Conservation (phyloP, 352 stramenopile genomes). For the Globisporangium nodosum region DNA sequence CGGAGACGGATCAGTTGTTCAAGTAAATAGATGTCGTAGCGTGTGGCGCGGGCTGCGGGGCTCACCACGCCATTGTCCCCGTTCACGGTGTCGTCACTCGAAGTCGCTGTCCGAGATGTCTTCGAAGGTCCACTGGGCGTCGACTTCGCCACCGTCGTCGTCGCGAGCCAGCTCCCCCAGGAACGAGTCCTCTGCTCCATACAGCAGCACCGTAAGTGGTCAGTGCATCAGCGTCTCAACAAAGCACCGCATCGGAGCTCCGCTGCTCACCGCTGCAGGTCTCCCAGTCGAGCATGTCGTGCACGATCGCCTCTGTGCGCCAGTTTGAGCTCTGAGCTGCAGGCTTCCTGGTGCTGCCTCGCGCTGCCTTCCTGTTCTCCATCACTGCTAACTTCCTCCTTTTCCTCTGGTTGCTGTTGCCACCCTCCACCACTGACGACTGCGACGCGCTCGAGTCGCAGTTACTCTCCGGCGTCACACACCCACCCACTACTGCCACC, state of each 20-base stretch:
- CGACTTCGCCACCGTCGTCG: slow-evolving; percentile 6
- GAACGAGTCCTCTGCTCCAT: slow-evolving; percentile 24
- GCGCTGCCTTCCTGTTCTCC: not conserved
- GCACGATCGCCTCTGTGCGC: slow-evolving; percentile 2
- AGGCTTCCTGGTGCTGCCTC: not conserved
- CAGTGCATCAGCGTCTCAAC: not conserved
- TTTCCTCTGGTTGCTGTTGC: not conserved
- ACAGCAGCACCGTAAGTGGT: not conserved
- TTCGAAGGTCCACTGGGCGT: slow-evolving; percentile 40
- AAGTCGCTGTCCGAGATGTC: slow-evolving; percentile 72
- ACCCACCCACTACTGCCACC: not conserved
- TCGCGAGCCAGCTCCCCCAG: slow-evolving; percentile 12
- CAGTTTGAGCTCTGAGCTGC: not conserved
- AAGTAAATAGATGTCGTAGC: slow-evolving; percentile 13
- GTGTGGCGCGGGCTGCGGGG: not conserved
- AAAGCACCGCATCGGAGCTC: too few relatives aligned
- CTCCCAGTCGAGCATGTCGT: slow-evolving; percentile 61
- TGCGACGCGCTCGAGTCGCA: too few relatives aligned
- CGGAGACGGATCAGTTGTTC: slow-evolving; percentile 13
- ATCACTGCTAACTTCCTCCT: slow-evolving; percentile 5
- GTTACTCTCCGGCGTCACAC: not conserved
- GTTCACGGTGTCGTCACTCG: slow-evolving; percentile 13
- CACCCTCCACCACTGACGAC: too few relatives aligned
- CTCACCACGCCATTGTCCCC: not conserved
- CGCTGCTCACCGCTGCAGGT: slow-evolving; percentile 46